A percentile compares a stretch with the other conserved stretches of the same genome.
These are phyloP conservation scores for Xerocomus potaroensis DNA, from an alignment of 768 basidiomycete species.

Conservation along the genomic window DNA sequence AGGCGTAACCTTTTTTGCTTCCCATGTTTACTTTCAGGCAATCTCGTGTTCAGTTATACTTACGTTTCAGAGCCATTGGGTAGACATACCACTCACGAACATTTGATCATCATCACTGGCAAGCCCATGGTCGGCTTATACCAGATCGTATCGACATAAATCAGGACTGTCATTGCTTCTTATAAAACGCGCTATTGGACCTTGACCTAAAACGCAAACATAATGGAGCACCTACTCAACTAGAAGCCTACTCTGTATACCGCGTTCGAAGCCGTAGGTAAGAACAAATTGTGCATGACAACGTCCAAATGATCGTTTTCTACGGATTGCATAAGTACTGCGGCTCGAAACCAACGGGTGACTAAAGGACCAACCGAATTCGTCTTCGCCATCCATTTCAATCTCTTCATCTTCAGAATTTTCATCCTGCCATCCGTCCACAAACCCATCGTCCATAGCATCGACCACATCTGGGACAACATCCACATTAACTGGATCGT, in stretches of 20 bases:
- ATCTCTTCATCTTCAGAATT: slow-evolving; percentile 14
- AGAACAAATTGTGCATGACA: slow-evolving; percentile 20
- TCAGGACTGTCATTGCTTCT: no score
- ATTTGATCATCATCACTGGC: no score
- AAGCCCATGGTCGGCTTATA: no score
- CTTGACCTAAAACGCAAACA: neutral
- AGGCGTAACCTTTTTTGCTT: no score
- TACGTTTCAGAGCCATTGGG: no score
- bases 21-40: no score
- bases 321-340: slow-evolving; percentile 7
- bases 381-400: slow-evolving; percentile 1
- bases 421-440: slow-evolving; percentile 15
- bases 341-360: neutral
- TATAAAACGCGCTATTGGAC: neutral
- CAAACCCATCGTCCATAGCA: slow-evolving; percentile 6
- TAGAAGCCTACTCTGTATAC: slow-evolving; percentile 27
- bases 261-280: slow-evolving; percentile 16
- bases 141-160: neutral
- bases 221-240: neutral
- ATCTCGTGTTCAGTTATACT: neutral
- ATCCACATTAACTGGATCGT: slow-evolving; percentile 1
- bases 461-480: slow-evolving; percentile 4
- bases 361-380: neutral
- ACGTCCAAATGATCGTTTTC: slow-evolving; percentile 9
- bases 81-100: no score